These are phyloP conservation scores for Fusarium napiforme DNA, from an alignment of 2,329 filamentous ascomycete genomes.

Conservation along the genomic window DNA sequence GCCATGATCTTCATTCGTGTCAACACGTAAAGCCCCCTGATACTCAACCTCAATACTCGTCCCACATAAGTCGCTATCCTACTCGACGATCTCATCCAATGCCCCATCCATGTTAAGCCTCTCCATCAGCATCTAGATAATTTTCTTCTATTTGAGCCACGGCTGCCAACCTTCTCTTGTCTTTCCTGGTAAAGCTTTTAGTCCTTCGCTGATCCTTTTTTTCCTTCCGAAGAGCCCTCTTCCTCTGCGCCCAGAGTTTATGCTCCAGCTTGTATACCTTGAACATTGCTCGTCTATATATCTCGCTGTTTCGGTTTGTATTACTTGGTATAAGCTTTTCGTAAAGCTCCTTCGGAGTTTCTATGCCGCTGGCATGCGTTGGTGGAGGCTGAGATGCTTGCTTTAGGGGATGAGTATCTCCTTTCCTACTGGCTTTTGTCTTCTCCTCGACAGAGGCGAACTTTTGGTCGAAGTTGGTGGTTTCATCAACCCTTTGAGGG, in stretches of 20 bases:
- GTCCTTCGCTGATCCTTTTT: background rate
- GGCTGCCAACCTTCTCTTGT: background rate
- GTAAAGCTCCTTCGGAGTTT: background rate
- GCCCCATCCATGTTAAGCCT: background rate
- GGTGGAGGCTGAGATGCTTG: background rate
- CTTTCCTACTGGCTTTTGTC: background rate
- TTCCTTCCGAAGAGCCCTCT: background rate
- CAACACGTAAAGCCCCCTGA: background rate
- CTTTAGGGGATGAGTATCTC: background rate
- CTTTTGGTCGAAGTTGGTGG: background rate
- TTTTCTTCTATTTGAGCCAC: background rate
- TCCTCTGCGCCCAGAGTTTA: constrained; percentile 68
- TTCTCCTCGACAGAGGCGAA: background rate
- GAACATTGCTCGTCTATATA: background rate
- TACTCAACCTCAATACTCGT: too few relatives aligned
- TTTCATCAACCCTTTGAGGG: background rate
- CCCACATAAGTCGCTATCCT: background rate
- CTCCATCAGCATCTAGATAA: background rate
- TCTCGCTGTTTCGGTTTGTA: too few relatives aligned
- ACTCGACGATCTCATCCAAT: background rate
- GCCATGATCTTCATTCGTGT: background rate
- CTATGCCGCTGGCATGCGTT: background rate
- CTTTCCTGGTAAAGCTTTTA: background rate
- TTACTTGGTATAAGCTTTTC: background rate
- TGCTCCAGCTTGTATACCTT: constrained; percentile 68